A percentile compares a stretch with the other conserved stretches of the same genome.
These are phyloP conservation scores for Trichophyton simii DNA, from an alignment of 2,329 filamentous ascomycete species.

Conservation along the genomic window DNA sequence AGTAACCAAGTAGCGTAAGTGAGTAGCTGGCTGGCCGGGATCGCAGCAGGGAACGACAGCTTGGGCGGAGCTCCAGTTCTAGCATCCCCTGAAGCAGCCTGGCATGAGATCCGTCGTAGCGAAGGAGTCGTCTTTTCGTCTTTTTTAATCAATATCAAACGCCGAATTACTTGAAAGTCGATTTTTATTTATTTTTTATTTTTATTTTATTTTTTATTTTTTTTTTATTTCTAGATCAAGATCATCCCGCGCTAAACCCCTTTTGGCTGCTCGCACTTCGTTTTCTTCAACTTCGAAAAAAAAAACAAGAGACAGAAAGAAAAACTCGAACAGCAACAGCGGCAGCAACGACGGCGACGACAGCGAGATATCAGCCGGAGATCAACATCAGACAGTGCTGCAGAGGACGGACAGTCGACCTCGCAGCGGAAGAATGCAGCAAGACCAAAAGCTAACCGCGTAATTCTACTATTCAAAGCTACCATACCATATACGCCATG, in stretches of 20 bases:
- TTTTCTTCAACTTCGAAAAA: background rate
- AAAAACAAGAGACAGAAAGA: too few species aligned
- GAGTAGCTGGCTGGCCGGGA: background rate
- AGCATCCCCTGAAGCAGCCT: background rate
- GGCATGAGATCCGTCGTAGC: background rate
- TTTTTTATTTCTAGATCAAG: background rate
- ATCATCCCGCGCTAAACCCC: background rate
- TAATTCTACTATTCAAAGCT: background rate
- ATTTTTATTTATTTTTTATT: background rate
- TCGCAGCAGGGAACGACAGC: background rate
- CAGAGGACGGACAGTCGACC: too few species aligned
- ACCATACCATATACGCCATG: constrained; percentile 30
- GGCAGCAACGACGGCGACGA: too few species aligned
- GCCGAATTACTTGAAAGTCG: background rate
- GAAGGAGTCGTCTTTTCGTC: background rate
- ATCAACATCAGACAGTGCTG: background rate
- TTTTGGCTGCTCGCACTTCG: background rate
- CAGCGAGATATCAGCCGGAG: too few species aligned
- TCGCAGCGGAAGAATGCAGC: background rate
- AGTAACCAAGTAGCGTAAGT: background rate
- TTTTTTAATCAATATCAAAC: background rate
- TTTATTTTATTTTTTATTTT: background rate
- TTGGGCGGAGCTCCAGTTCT: background rate
- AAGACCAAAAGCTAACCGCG: background rate
- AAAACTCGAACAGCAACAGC: too few species aligned